Evolutionary conservation across 139 green algal species (phyloP).

Genomic region (Zygnema circumcarinatum): DNA sequence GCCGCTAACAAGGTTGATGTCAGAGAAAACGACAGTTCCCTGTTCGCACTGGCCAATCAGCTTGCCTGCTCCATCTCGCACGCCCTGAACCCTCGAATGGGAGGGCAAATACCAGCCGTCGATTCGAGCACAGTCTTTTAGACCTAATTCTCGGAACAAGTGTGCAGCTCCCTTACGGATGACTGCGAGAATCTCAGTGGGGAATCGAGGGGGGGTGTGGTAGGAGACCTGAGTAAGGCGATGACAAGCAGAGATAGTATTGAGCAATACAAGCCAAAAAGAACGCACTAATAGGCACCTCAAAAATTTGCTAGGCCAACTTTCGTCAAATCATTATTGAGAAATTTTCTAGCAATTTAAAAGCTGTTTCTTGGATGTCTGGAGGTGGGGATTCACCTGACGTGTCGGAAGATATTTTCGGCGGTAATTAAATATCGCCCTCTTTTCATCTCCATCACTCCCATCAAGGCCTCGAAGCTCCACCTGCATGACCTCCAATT

Average conservation of each 20-base stretch:
- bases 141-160: slow-evolving; percentile 69
- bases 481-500: background rate
- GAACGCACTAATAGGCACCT: too few species aligned
- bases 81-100: background rate
- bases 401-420: slow-evolving; percentile 65
- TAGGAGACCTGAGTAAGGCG: slow-evolving; percentile 51
- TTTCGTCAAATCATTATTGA: too few species aligned
- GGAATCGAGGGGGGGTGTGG: slow-evolving; percentile 66
- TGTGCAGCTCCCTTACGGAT: slow-evolving; percentile 62
- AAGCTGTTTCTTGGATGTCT: too few species aligned
- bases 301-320: too few species aligned
- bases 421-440: slow-evolving; percentile 57
- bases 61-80: background rate
- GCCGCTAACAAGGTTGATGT: slow-evolving; percentile 64
- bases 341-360: too few species aligned
- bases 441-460: slow-evolving; percentile 2
- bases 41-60: background rate
- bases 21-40: slow-evolving; percentile 60
- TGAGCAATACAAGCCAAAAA: background rate
- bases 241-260: background rate
- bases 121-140: slow-evolving; percentile 69
- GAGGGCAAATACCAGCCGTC: slow-evolving; percentile 70
- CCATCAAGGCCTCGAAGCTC: background rate
- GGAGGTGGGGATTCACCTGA: too few species aligned
- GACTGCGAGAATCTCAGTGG: slow-evolving; percentile 23